These are phyloP conservation scores for Kuraishia ogatae DNA, from an alignment of 805 yeast genomes.

Conservation along the genomic window DNA sequence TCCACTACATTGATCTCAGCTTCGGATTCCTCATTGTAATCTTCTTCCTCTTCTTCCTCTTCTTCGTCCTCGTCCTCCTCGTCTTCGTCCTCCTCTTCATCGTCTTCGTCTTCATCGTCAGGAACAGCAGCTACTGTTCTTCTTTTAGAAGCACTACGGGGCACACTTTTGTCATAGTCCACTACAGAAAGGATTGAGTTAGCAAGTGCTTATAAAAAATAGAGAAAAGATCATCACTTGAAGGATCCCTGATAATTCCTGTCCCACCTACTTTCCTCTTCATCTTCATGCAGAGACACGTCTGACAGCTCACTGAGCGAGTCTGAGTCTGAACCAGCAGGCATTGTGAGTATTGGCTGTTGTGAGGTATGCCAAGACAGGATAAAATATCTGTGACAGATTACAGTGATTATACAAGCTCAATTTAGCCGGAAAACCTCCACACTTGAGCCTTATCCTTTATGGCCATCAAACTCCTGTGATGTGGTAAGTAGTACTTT, in stretches of 20 bases:
- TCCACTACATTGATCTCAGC: constrained; percentile 10
- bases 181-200: neutral
- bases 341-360: constrained; percentile 5
- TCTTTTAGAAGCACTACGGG: neutral
- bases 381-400: too few relatives aligned
- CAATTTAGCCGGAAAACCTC: too few relatives aligned
- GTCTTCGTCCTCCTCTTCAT: constrained; percentile 10
- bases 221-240: too few relatives aligned
- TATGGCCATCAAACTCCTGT: too few relatives aligned
- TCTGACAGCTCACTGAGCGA: constrained; percentile 3
- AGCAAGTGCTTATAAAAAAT: too few relatives aligned
- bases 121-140: neutral
- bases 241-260: neutral
- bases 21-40: neutral
- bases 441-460: too few relatives aligned
- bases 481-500: too few relatives aligned
- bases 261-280: neutral
- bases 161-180: constrained; percentile 1
- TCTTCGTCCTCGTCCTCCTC: neutral
- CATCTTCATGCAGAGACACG: neutral
- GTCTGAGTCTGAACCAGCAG: constrained; percentile 8
- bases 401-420: too few relatives aligned
- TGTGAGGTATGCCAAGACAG: too few relatives aligned
- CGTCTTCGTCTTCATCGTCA: constrained; percentile 12
- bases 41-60: constrained; percentile 1